phyloP scores from a whole-genome alignment of 1,284 basidiomycete genomes.

The Meira nashicola region DNA sequence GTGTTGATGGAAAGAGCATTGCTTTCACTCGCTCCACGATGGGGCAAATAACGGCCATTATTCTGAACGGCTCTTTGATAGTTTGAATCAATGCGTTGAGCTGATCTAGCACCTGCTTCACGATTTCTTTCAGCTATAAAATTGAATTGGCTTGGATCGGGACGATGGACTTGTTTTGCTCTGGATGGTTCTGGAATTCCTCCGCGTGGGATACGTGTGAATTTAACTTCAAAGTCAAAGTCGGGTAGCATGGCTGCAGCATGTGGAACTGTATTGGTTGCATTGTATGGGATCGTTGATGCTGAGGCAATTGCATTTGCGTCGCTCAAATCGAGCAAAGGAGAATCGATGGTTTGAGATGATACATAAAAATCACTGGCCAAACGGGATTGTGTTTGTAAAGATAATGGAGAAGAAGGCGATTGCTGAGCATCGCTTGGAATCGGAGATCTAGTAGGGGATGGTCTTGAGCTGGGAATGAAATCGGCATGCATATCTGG shows the following conservation, averaged over 20 bases:
- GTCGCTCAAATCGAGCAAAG: background rate
- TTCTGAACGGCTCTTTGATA: background rate
- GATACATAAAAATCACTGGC: background rate
- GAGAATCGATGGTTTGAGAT: background rate
- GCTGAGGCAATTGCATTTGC: background rate
- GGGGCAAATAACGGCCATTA: background rate
- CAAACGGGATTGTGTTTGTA: background rate
- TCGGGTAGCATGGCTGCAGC: background rate
- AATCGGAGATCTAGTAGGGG: background rate
- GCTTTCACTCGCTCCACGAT: constrained; percentile 2
- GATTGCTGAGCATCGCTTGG: background rate
- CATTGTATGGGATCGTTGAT: background rate
- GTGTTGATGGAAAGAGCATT: too few relatives aligned
- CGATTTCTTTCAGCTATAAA: background rate
- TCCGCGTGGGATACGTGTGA: background rate
- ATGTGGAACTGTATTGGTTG: background rate
- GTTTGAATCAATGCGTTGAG: background rate
- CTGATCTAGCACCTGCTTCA: background rate
- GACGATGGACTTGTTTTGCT: background rate
- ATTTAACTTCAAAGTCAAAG: background rate
- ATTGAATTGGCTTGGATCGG: background rate
- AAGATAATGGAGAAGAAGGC: background rate
- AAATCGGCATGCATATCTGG: background rate
- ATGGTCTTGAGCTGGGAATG: background rate
- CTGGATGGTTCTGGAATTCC: background rate